Conservation (phyloP, 2,329 filamentous ascomycete genomes). For the Fusarium sp. region DNA sequence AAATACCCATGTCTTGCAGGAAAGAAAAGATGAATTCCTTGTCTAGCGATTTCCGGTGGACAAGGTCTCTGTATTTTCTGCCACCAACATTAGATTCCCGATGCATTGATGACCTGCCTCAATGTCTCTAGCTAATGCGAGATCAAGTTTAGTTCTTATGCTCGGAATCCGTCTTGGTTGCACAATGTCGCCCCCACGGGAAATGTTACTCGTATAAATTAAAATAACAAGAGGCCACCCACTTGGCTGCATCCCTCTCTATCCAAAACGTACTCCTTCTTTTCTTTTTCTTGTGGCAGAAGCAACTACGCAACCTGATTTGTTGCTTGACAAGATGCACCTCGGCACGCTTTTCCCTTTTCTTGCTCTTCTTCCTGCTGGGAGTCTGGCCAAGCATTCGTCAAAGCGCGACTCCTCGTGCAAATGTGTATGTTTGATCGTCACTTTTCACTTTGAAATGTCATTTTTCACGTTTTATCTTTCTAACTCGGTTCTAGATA, state of each 20-base stretch:
- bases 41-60: not conserved
- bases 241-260: not conserved
- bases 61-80: not conserved
- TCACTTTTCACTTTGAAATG: not conserved
- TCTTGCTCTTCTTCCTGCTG: constrained; percentile 1
- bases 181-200: not conserved
- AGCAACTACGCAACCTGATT: not conserved
- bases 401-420: constrained; percentile 1
- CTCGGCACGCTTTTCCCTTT: not conserved
- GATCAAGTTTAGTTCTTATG: not conserved
- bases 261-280: not conserved
- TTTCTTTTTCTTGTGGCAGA: not conserved
- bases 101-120: constrained; percentile 1
- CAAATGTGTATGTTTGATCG: constrained; percentile 26
- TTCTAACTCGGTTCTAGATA: constrained; percentile 7
- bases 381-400: not conserved
- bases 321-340: not conserved
- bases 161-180: not conserved
- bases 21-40: not conserved
- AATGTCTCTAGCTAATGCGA: not conserved
- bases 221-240: constrained; percentile 7
- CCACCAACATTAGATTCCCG: not conserved
- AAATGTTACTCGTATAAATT: not conserved
- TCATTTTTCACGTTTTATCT: not conserved
- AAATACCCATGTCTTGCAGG: not conserved